These are phyloP conservation scores for Podaxis sp. DNA, from an alignment of 768 basidiomycete genomes.

Conservation along the genomic window DNA sequence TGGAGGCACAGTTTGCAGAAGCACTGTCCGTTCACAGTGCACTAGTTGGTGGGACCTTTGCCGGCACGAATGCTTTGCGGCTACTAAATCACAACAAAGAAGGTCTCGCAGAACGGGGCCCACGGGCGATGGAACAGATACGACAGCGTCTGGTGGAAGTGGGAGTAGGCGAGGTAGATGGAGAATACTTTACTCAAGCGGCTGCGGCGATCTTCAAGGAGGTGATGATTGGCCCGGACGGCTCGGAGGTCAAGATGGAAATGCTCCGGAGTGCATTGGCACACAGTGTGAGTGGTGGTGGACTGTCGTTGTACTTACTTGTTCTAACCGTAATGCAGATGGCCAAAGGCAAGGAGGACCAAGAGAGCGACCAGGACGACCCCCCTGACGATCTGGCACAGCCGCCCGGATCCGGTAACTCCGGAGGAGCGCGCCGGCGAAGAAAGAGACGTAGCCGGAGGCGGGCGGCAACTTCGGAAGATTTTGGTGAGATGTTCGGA, in stretches of 20 bases:
- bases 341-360: constrained; percentile 6
- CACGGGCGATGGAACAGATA: constrained; percentile 8
- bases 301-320: background rate
- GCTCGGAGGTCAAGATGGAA: constrained; percentile 11
- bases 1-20: constrained; percentile 13
- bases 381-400: constrained; percentile 7
- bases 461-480: background rate
- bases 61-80: background rate
- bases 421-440: constrained; percentile 3
- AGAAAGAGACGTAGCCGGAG: constrained; percentile 3
- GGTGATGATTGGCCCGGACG: constrained; percentile 7
- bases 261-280: constrained; percentile 7
- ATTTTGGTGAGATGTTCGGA: constrained; percentile 14
- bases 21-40: constrained; percentile 12
- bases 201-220: constrained; percentile 13
- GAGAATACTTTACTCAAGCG: constrained; percentile 8
- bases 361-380: constrained; percentile 11
- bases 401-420: background rate
- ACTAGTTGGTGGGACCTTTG: constrained; percentile 6
- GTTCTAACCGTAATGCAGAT: background rate
- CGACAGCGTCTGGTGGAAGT: constrained; percentile 6
- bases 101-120: constrained; percentile 10
- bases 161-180: background rate
- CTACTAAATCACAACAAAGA: background rate
- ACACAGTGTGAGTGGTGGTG: constrained; percentile 2